Evolutionary conservation across 2,329 filamentous ascomycete species (phyloP).

Genomic region (Ophiostoma himal-ulmi): DNA sequence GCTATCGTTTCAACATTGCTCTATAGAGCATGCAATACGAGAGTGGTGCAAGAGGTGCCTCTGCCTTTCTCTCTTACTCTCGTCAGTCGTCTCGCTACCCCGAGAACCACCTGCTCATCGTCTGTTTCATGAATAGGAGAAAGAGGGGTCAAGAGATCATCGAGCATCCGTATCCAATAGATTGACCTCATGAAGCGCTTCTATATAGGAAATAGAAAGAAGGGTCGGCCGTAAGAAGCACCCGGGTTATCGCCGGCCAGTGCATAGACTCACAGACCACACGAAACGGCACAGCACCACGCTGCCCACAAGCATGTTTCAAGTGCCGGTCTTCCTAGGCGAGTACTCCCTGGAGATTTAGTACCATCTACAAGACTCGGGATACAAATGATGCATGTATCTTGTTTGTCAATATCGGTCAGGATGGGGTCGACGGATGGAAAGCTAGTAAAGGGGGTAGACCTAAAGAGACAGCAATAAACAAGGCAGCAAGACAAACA

Average conservation of each 20-base stretch:
- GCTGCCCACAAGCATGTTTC: constrained; percentile 1
- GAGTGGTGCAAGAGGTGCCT: background rate
- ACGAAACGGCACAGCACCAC: background rate
- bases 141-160: background rate
- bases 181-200: background rate
- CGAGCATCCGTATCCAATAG: background rate
- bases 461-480: background rate
- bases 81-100: background rate
- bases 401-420: background rate
- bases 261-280: background rate
- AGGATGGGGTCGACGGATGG: background rate
- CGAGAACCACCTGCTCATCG: too few species aligned
- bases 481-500: background rate
- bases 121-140: background rate
- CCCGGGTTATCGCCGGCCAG: background rate
- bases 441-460: background rate
- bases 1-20: background rate
- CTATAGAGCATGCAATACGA: background rate
- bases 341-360: too few species aligned
- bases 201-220: background rate
- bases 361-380: background rate
- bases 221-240: background rate
- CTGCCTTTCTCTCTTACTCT: too few species aligned
- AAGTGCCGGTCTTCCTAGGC: background rate
- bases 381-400: background rate